Evolutionary conservation across 192 early-diverging fungal species (phyloP), one percentile per base, ranked within the genome.

Genomic region (Diversispora eburnea): DNA sequence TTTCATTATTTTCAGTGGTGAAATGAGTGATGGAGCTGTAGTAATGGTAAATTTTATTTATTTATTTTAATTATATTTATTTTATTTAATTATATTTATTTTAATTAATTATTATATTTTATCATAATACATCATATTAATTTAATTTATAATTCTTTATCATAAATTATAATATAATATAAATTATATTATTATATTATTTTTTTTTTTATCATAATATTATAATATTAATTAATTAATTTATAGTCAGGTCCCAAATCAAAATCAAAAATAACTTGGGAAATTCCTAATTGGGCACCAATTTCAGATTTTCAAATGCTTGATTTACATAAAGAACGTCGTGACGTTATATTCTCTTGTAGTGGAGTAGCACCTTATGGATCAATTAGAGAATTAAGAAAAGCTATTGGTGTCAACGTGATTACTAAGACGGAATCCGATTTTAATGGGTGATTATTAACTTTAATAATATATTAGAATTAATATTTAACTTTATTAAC

Each of bases 21-120:
- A 68, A 4, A 68, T 68, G 67, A 68, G 67, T 13, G 67, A 68
- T 68, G 67, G 67, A 9, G 67, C 67, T 10, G 67, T 68, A 9
- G 67, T 54, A 3, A 49, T 39, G 12, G 67, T 68, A 68, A 17
- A 4, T 10, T 17, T 13, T 17, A 2, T 7, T 17, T 17, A 54
- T 54, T 54, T 54, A 17, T 54, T 54, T 1, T 4, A 13, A 4
- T 13, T 17, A 9, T 3, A 52, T 4, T 52, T 52, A 15, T 15
- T 3, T 8, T 9, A 15, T 52, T 17, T 10, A 54, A 54, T 54
- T 2, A 17, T 4, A 54, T 17, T 54, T 54, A 13, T 54, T 54
- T 54, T 54, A 54, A 33, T 33, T n/a, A n/a, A n/a, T n/a, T n/a
- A n/a, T n/a, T 33, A 33, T 33, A 33, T 33, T 33, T 9, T 4